phyloP scores from a whole-genome alignment of 768 basidiomycete species.

The Trametes elegans region DNA sequence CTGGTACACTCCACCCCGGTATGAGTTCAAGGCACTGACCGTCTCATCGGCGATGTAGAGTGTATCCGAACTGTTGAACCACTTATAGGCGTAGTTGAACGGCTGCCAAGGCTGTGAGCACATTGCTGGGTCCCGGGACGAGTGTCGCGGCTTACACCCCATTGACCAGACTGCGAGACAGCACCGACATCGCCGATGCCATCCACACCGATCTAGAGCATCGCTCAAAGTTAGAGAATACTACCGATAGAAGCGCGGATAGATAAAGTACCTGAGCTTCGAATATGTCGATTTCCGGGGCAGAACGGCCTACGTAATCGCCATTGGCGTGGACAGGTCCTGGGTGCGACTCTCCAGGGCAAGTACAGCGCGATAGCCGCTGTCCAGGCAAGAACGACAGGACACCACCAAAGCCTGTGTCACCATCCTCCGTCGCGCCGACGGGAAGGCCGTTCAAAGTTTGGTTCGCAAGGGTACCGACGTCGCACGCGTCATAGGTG shows the following conservation, averaged over 20 bases:
- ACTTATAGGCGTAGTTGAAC: slow-evolving; percentile 69
- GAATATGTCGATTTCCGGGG: slow-evolving; percentile 90
- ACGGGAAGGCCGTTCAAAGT: slow-evolving; percentile 64
- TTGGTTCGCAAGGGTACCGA: slow-evolving; percentile 56
- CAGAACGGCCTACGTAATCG: slow-evolving; percentile 72
- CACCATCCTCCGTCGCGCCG: slow-evolving; percentile 60
- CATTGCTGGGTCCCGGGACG: too few species aligned
- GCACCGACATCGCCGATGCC: slow-evolving; percentile 55
- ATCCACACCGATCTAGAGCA: slow-evolving; percentile 43
- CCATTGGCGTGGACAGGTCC: slow-evolving; percentile 76
- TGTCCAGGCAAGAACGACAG: slow-evolving; percentile 84
- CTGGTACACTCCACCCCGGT: slow-evolving; percentile 76
- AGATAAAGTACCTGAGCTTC: slow-evolving; percentile 63
- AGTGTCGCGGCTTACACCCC: slow-evolving; percentile 52
- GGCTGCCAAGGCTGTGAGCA: slow-evolving; percentile 42
- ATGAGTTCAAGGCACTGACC: slow-evolving; percentile 55
- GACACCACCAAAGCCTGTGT: slow-evolving; percentile 37
- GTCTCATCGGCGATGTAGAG: slow-evolving; percentile 51
- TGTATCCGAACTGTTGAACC: slow-evolving; percentile 63
- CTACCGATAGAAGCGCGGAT: slow-evolving; percentile 43
- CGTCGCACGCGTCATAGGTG: slow-evolving; percentile 82
- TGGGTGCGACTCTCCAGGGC: slow-evolving; percentile 76
- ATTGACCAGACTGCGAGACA: slow-evolving; percentile 86
- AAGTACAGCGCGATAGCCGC: slow-evolving; percentile 83
- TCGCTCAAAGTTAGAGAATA: background rate